Percentiles rank a stretch among this genome's conserved stretches.
phyloP scores from a whole-genome alignment of 306 rosid species.

The Cucumis sativus region Cucumber_9930_V3 NC_026658.2:24665501-24666000 shows the following conservation, averaged over 20 bases:
- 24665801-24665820: slow-evolving; percentile 40
- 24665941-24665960: slow-evolving; percentile 3
- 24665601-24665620: background rate
- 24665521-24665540: background rate
- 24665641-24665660: slow-evolving; percentile 33
- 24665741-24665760: slow-evolving; percentile 27
- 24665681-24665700: slow-evolving; percentile 46
- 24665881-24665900: slow-evolving; percentile 56
- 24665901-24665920: slow-evolving; percentile 27
- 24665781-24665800: slow-evolving; percentile 63
- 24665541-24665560: background rate
- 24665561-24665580: background rate
- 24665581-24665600: background rate
- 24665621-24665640: slow-evolving; percentile 21
- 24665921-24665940: slow-evolving; percentile 17
- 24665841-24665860: slow-evolving; percentile 40
- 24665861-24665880: slow-evolving; percentile 18
- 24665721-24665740: slow-evolving; percentile 30
- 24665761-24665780: slow-evolving; percentile 61
- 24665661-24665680: slow-evolving; percentile 57
- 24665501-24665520: background rate
- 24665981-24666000: slow-evolving; percentile 48
- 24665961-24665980: slow-evolving; percentile 57
- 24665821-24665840: slow-evolving; percentile 68
- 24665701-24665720: slow-evolving; percentile 29